phyloP scores from a whole-genome alignment of 2,329 filamentous ascomycete species.

The Cylindrodendrum hubeiense region DNA sequence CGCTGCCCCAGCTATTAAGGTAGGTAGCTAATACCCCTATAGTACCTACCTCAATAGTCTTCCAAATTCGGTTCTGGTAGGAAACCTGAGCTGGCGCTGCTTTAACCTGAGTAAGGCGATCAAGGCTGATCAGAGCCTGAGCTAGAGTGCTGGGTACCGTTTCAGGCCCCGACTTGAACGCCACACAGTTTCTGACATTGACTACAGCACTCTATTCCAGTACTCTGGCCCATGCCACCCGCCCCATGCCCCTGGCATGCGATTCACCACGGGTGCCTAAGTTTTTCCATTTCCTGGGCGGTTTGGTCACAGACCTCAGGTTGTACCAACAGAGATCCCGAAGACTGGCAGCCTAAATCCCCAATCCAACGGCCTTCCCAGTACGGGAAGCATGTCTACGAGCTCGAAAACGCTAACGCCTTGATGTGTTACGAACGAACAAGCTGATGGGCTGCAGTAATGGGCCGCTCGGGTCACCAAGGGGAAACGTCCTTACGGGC shows the following conservation, averaged over 20 bases:
- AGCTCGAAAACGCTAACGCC: not conserved
- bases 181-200: slow-evolving; percentile 2
- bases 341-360: not conserved
- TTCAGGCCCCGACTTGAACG: slow-evolving; percentile 1
- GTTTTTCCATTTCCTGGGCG: slow-evolving; percentile 7
- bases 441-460: too few species aligned
- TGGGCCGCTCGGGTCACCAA: too few species aligned
- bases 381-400: not conserved
- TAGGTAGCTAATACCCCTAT: too few species aligned
- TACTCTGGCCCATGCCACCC: slow-evolving; percentile 1
- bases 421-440: not conserved
- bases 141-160: slow-evolving; percentile 7
- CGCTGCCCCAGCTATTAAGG: too few species aligned
- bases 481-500: too few species aligned
- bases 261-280: slow-evolving; percentile 4
- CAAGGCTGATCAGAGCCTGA: slow-evolving; percentile 3
- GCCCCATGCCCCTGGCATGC: not conserved
- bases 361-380: not conserved
- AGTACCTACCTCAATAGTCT: slow-evolving; percentile 1
- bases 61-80: slow-evolving; percentile 6
- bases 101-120: slow-evolving; percentile 6
- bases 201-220: slow-evolving; percentile 2
- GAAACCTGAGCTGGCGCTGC: slow-evolving; percentile 6
- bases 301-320: slow-evolving; percentile 3
- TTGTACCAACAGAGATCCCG: not conserved